These are phyloP conservation scores for Helianthus tuberosus DNA, from an alignment of 129 eudicot genomes.

Conservation along the genomic window DNA sequence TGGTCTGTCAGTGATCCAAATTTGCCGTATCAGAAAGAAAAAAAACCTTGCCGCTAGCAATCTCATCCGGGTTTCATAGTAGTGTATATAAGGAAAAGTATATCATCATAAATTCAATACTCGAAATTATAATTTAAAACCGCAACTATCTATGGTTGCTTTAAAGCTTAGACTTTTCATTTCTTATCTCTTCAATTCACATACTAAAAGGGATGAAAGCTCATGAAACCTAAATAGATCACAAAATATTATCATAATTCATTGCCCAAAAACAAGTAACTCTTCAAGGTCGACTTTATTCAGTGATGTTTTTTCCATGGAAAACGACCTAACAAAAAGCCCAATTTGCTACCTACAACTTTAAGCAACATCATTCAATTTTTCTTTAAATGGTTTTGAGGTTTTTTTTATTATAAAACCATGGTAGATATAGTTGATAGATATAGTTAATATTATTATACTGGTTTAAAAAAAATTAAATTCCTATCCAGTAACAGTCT, in stretches of 20 bases:
- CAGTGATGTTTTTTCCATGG: neutral
- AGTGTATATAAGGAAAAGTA: neutral
- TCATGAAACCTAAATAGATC: neutral
- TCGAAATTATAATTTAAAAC: neutral
- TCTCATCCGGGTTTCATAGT: neutral
- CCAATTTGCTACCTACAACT: neutral
- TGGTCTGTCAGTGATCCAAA: too few relatives aligned
- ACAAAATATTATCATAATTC: neutral
- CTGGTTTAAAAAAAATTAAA: too few relatives aligned
- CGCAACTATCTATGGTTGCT: neutral
- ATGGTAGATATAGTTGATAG: too few relatives aligned
- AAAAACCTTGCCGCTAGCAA: neutral
- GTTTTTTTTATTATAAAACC: neutral
- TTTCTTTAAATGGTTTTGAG: neutral
- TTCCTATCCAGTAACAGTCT: too few relatives aligned
- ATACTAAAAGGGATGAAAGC: neutral
- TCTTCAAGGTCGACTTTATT: conserved; percentile 4
- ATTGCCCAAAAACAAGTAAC: conserved; percentile 4
- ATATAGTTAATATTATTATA: too few relatives aligned
- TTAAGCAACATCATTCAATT: neutral
- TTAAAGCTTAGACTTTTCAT: neutral
- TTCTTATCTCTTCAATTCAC: neutral
- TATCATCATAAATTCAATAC: neutral
- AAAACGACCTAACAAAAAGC: conserved; percentile 3
- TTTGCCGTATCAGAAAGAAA: too few relatives aligned